These are phyloP conservation scores for Cornus florida DNA, from an alignment of 148 eudicot genomes.

Conservation along the genomic window DNA sequence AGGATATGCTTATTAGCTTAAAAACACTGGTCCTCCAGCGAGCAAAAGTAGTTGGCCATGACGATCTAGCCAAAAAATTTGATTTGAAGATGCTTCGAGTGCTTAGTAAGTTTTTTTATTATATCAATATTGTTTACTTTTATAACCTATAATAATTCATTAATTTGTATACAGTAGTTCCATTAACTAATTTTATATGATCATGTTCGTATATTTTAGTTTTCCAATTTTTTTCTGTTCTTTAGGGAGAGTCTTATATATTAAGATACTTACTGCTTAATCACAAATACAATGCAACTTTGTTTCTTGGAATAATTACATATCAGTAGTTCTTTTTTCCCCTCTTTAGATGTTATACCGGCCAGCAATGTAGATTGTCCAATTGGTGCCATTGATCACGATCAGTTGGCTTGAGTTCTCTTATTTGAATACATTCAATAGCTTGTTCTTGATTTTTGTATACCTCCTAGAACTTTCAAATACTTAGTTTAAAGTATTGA, in stretches of 20 bases:
- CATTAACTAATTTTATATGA: neutral
- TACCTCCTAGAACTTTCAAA: no score
- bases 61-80: slow-evolving; percentile 46
- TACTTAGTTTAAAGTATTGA: no score
- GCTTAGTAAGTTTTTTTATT: slow-evolving; percentile 36
- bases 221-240: neutral
- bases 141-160: neutral
- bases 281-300: no score
- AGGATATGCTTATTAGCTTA: slow-evolving; percentile 63
- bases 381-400: no score
- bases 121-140: neutral
- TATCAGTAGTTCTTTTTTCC: no score
- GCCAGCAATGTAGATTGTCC: no score
- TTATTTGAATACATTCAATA: no score
- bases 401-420: no score
- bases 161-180: neutral
- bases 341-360: no score
- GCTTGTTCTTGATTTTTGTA: no score
- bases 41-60: slow-evolving; percentile 51
- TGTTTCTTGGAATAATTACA: no score
- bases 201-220: neutral
- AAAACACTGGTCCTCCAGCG: slow-evolving; percentile 51
- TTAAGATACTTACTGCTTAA: no score
- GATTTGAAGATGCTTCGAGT: slow-evolving; percentile 58
- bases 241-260: neutral